These are phyloP conservation scores for Berkeleyomyces basicola DNA, from an alignment of 2,329 filamentous ascomycete species.

Conservation along the genomic window DNA sequence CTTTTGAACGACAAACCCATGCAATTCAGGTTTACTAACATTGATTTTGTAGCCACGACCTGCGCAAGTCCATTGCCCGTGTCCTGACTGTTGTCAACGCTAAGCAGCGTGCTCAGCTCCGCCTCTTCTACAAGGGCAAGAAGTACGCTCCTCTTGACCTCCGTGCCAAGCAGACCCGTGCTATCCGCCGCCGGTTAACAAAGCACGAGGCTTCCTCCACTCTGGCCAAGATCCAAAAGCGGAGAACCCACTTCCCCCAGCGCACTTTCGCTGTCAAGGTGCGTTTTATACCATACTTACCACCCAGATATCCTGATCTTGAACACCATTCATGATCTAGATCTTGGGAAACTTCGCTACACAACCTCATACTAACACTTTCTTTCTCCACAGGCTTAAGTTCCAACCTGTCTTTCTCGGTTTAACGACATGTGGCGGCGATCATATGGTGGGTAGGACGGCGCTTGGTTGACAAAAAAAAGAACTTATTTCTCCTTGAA, in stretches of 20 bases:
- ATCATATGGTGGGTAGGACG: conserved; percentile 14
- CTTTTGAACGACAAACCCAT: neutral
- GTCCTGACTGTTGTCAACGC: conserved; percentile 99
- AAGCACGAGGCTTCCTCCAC: conserved; percentile 72
- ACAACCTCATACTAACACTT: neutral
- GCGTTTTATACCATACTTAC: neutral
- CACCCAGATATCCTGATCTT: neutral
- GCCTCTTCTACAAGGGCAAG: conserved; percentile 99
- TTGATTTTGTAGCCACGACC: conserved; percentile 58
- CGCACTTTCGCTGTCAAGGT: conserved; percentile 99
- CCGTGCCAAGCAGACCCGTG: conserved; percentile 94
- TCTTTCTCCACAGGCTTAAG: conserved; percentile 9
- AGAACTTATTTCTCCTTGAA: conserved; percentile 13
- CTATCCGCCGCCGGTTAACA: conserved; percentile 88
- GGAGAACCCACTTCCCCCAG: conserved; percentile 87
- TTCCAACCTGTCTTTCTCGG: conserved; percentile 10
- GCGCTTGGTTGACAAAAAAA: conserved; percentile 15
- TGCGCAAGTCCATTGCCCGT: conserved; percentile 98
- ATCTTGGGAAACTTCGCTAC: neutral
- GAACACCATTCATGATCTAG: neutral
- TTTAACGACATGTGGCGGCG: conserved; percentile 13
- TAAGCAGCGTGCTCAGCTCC: conserved; percentile 95
- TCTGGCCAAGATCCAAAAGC: conserved; percentile 96
- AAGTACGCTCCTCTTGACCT: conserved; percentile 98
- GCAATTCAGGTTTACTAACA: conserved; percentile 15